Percentiles rank a stretch among this genome's conserved stretches.
Conservation (phyloP, 2,329 filamentous ascomycete genomes). For the Colletotrichum neosansevieriae region DNA sequence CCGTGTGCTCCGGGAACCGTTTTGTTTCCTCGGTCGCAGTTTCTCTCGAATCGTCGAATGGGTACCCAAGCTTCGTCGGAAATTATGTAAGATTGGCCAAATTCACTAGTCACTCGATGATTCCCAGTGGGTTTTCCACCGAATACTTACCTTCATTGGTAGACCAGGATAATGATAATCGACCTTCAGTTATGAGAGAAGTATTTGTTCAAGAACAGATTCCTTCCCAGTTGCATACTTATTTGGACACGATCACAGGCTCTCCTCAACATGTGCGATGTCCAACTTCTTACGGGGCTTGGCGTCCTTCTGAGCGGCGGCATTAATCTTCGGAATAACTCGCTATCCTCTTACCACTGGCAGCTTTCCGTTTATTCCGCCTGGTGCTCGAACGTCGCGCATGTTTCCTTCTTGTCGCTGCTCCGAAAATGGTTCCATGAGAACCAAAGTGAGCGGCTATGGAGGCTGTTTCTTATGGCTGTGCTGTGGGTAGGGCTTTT, state of each 20-base stretch:
- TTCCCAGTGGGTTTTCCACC: no score
- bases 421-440: not conserved
- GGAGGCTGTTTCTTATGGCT: not conserved
- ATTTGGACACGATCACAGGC: not conserved
- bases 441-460: not conserved
- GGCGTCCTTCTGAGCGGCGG: not conserved
- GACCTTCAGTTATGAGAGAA: not conserved
- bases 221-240: no score
- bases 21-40: no score
- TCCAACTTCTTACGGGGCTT: not conserved
- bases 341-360: not conserved
- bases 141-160: no score
- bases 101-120: no score
- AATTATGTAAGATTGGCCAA: no score
- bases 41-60: no score
- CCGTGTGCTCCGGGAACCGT: no score
- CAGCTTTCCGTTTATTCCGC: not conserved
- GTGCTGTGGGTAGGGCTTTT: not conserved
- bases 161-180: not conserved
- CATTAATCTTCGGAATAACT: not conserved
- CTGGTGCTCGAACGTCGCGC: not conserved
- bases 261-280: not conserved
- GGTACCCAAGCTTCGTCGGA: no score
- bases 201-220: no score
- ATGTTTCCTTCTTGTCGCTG: not conserved